These are phyloP conservation scores for Fonsecaea pedrosoi DNA, from an alignment of 2,329 filamentous ascomycete genomes.

Conservation along the genomic window DNA sequence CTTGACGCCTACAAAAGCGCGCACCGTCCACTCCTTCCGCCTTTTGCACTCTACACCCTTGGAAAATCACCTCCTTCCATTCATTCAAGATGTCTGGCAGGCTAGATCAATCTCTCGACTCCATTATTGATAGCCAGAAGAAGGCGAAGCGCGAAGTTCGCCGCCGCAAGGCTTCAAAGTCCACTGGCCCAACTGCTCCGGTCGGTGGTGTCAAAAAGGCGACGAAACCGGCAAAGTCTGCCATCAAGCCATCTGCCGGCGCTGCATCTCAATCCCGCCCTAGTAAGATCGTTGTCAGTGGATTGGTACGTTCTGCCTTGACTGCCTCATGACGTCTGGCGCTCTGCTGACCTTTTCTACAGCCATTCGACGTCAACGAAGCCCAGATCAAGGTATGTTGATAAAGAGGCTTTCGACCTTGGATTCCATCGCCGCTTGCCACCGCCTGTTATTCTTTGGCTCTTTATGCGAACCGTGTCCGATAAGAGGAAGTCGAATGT, in stretches of 20 bases:
- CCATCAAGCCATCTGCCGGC: slow-evolving; percentile 64
- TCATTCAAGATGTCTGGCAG: slow-evolving; percentile 80
- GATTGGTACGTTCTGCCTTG: slow-evolving; percentile 74
- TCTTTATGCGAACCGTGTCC: slow-evolving; percentile 40
- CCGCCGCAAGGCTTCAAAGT: slow-evolving; percentile 52
- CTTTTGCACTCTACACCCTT: slow-evolving; percentile 25
- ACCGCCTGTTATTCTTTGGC: slow-evolving; percentile 33
- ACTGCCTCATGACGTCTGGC: background rate
- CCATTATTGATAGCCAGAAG: slow-evolving; percentile 84
- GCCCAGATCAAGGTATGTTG: slow-evolving; percentile 99
- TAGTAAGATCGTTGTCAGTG: slow-evolving; percentile 98
- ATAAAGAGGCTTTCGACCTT: slow-evolving; percentile 74
- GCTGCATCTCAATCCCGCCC: slow-evolving; percentile 69
- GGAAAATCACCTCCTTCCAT: slow-evolving; percentile 19
- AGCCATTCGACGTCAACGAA: slow-evolving; percentile 97
- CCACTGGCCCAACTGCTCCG: slow-evolving; percentile 62
- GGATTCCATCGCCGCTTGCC: slow-evolving; percentile 71
- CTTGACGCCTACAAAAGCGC: slow-evolving; percentile 7
- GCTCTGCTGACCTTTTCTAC: slow-evolving; percentile 55
- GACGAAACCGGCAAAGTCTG: slow-evolving; percentile 57
- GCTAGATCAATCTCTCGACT: slow-evolving; percentile 95
- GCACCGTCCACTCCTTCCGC: slow-evolving; percentile 17
- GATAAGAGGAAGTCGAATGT: slow-evolving; percentile 18
- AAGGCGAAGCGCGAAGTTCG: slow-evolving; percentile 58
- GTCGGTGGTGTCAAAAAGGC: slow-evolving; percentile 87